Evolutionary conservation across 345 rosid genomes (phyloP), one percentile per base, ranked within the genome.

Genomic region (Syzygium jambos): DNA sequence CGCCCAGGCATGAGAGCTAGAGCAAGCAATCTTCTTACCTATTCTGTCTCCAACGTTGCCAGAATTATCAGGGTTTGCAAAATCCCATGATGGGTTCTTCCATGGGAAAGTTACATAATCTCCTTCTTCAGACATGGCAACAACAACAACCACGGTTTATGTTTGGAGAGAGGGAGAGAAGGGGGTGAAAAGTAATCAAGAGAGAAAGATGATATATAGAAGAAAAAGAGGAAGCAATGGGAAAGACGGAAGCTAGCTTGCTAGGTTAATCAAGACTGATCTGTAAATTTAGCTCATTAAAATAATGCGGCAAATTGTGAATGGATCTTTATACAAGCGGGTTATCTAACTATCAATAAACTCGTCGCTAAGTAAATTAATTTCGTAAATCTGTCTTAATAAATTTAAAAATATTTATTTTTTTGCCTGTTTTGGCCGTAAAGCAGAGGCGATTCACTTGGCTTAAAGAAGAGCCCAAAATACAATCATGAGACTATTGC

Each of bases 401-500:
- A 4, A 73, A 19, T 38, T 19, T 38, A 21, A 41, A 38, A 19
- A 19, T 19, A 73, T 11, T 4, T 34, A 30, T 16, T 43, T 68
- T 19, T 4, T 23, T 41, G 17, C 41, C 38, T 73, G n/a, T 0
- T 5, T 5, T 19, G 5, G 82, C 82, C 82, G 38, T 10, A 49
- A 73, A 38, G 49, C n/a, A 43, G 78, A 52, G 49, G 43, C 19
- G 25, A 41, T 68, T 27, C 41, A 12, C 51, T 83, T 85, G 52
- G 85, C 85, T 82, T 85, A 57, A 34, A 89, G 73, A 54, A 51
- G 29, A 84, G 82, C 49, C 73, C 91, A 87, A 86, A 88, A 85
- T 85, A 88, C 89, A 90, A 88, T 89, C 91, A 90, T 87, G 89
- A 85, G 89, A 38, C 57, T 82, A 51, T 87, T 85, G 92, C 93